These are phyloP conservation scores for Anthracocystis setariae DNA, from an alignment of 1,284 basidiomycete species.

Conservation along the genomic window DNA sequence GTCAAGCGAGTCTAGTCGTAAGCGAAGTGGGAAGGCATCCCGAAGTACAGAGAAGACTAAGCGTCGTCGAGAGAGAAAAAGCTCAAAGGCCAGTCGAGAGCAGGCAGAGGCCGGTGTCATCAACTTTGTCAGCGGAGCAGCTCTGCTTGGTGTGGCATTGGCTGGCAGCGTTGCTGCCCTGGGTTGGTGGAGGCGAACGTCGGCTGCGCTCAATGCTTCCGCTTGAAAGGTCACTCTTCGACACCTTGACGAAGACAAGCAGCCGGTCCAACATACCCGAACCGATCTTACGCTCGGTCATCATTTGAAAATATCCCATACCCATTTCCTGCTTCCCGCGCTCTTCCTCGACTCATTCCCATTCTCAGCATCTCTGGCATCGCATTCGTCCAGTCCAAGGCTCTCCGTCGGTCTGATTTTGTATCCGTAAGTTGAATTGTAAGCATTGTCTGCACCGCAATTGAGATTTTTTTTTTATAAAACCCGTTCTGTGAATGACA, in stretches of 20 bases:
- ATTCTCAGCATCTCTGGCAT: constrained; percentile 3
- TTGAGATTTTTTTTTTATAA: neutral
- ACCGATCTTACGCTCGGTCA: too few species aligned
- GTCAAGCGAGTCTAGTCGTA: constrained; percentile 11
- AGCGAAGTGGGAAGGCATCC: constrained; percentile 20
- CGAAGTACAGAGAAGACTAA: constrained; percentile 24
- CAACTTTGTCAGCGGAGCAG: constrained; percentile 52
- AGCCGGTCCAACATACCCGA: neutral
- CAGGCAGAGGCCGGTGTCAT: constrained; percentile 36
- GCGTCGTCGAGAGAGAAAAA: constrained; percentile 20
- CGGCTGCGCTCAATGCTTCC: constrained; percentile 35
- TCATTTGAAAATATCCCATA: neutral
- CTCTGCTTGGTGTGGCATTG: constrained; percentile 44
- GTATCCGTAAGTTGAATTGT: neutral
- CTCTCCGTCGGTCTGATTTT: neutral
- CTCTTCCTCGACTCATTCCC: neutral
- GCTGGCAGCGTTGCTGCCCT: constrained; percentile 48
- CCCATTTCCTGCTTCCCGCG: neutral
- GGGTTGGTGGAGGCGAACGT: constrained; percentile 50
- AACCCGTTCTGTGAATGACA: neutral
- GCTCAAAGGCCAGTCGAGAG: constrained; percentile 6
- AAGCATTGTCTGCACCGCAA: neutral
- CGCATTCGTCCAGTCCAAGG: constrained; percentile 4
- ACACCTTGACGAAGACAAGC: neutral
- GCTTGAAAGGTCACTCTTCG: too few species aligned